Evolutionary conservation across 1,284 basidiomycete species (phyloP), one percentile per base, ranked within the genome.

Genomic region (Ceratobasidium sp.): DNA sequence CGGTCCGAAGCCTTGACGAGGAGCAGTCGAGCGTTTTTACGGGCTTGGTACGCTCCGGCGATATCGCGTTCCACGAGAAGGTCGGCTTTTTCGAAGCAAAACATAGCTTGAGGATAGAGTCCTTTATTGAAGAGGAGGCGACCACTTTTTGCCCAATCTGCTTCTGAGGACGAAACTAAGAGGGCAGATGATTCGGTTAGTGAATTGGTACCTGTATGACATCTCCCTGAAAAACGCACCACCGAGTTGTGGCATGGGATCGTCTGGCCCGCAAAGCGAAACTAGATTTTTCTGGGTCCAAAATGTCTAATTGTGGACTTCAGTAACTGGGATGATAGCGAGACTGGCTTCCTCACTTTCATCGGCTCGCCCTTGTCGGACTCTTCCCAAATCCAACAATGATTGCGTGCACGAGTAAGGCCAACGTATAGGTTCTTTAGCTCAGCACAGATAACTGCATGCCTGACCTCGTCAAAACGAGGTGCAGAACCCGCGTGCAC

Each of bases 31-130:
- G 86, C 87, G 4, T 81, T 73, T 75, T 87, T 83, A 51, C 88
- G 83, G 8, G 85, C 81, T 22, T 83, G 79, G 77, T 85, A 88
- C 0, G 87, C 86, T 4, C 83, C 71, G 0, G 87, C 83, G 7
- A 91, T 84, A 1, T 81, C 83, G 2, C 81, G 84, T 78, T 89
- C 85, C 14, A 84, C 83, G 0, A 77, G 80, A 41, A 84, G 79
- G 0, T 76, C 80, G 2, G 91, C 91, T 24, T 88, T 85, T 67
- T 87, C 84, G 75, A 88, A 93, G 75, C 89, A 90, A 69, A 89
- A 85, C 81, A 86, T 88, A 0, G 92, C 90, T 77, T 91, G 87
- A 0, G 82, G 78, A 76, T 88, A 93, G 19, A 84, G 85, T 59
- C 86, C 84, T 51, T 88, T 84, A 6, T 85, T 80, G 79, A 93